Conservation (phyloP, 192 early-diverging fungal species). For the Paraglomus brasilianum region DNA sequence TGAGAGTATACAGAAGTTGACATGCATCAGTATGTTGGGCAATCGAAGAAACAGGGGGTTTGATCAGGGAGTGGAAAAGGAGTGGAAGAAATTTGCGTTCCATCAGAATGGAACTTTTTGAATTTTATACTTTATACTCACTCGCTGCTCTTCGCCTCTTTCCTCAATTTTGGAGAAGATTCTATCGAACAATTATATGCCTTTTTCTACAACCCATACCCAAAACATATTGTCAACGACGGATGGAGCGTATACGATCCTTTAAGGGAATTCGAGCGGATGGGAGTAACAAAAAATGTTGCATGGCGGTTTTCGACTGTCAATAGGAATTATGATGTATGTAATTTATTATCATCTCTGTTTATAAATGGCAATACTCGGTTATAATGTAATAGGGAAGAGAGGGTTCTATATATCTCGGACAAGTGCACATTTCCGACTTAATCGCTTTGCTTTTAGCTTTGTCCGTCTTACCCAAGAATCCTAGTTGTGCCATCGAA, state of each 20-base stretch:
- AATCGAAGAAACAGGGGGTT: too few relatives aligned
- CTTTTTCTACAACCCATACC: conserved; percentile 55
- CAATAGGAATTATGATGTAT: conserved; percentile 75
- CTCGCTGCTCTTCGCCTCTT: too few relatives aligned
- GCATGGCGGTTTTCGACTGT: conserved; percentile 78
- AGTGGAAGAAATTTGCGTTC: too few relatives aligned
- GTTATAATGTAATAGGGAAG: too few relatives aligned
- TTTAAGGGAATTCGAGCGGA: conserved; percentile 72
- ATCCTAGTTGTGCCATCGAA: conserved; percentile 77
- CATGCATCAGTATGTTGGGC: too few relatives aligned
- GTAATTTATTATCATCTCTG: conserved; percentile 16
- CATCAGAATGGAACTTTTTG: too few relatives aligned
- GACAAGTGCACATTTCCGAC: too few relatives aligned
- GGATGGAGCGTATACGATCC: conserved; percentile 82
- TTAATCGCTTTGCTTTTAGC: conserved; percentile 40
- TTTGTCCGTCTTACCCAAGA: conserved; percentile 88
- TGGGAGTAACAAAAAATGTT: conserved; percentile 72
- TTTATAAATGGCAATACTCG: neutral
- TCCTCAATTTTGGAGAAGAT: conserved; percentile 39
- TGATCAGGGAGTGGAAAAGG: too few relatives aligned
- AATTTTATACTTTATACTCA: too few relatives aligned
- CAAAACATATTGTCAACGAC: conserved; percentile 41
- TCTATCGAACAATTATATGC: conserved; percentile 77
- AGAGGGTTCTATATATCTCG: too few relatives aligned
- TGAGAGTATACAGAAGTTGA: conserved; percentile 74